Base-by-base conservation (phyloP, 495 filamentous ascomycete species). In the Entonaema liquescens region DNA sequence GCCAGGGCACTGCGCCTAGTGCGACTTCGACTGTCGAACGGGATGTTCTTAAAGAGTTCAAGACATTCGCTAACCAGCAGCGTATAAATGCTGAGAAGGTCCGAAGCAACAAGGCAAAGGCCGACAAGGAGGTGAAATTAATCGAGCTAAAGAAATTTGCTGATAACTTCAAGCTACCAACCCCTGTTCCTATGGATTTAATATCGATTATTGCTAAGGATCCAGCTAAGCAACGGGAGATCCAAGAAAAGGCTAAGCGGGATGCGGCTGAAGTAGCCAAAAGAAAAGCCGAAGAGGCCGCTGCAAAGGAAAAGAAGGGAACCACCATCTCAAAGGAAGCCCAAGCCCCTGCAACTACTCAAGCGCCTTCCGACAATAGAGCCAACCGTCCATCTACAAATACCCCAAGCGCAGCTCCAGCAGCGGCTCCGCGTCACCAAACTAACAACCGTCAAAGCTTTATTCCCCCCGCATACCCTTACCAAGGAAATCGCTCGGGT, bases 161-260 rank as follows among this genome's bases (percentile, higher is more conserved):
- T 0, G 83, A 90, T 73, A 95, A 85, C 78, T 99, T 99, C 84
- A 98, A 97, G 79, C 87, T 99, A 1, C 87, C 89, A 11, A 97
- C 93, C 1, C 93, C 93, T 9, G 93, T 99, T 8, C 95, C 95
- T 6, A 89, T 88, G 66, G 95, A 99, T 79, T 80, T 99, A 52
- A 92, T 99, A 23, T 89, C 92, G 2, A 99, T 99, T 68, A 89
- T 99, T 47, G 94, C 95, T 21, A 99, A 98, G 77, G 95, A 99
- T 76, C 92, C 91, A 21, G 83, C 82, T 49, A 98, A 98, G 81
- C 95, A 99, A 80, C 88, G 93, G 69, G 87, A 92, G 76, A 98
- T 99, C 68, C 89, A 97, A 67, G 90, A 93, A 76, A 95, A 93
- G 74, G 93, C 92, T 2, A 86, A 90, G 62, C 83, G 83, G 66